Conservation (phyloP, 495 filamentous ascomycete species). For the Terfezia claveryi region DNA sequence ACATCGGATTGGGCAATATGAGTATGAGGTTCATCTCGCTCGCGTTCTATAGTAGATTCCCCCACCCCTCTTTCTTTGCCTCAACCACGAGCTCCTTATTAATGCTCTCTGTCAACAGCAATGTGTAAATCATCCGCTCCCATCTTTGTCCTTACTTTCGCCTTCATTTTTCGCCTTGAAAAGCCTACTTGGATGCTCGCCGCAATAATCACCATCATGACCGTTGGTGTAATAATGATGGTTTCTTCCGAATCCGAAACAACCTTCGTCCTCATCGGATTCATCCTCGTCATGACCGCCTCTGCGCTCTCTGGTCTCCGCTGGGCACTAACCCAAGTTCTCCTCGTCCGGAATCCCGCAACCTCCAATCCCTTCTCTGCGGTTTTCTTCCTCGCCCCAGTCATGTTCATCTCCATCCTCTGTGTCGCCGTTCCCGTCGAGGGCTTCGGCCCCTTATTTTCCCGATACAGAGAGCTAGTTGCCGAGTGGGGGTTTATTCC, state of each 20-base stretch:
- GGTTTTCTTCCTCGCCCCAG: constrained; percentile 86
- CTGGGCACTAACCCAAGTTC: constrained; percentile 91
- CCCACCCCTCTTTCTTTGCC: background rate
- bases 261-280: constrained; percentile 61
- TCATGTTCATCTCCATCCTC: constrained; percentile 79
- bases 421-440: constrained; percentile 70
- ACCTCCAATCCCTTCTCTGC: constrained; percentile 92
- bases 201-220: constrained; percentile 80
- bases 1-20: constrained; percentile 93
- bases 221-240: constrained; percentile 93
- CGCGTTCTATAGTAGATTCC: constrained; percentile 70
- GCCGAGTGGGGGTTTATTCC: constrained; percentile 39
- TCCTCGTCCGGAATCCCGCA: constrained; percentile 80
- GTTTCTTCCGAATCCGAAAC: constrained; percentile 73
- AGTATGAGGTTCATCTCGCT: constrained; percentile 86
- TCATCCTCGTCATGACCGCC: constrained; percentile 74
- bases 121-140: constrained; percentile 99
- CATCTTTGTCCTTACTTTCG: constrained; percentile 87
- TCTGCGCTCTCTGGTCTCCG: constrained; percentile 93
- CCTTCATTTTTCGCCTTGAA: constrained; percentile 85
- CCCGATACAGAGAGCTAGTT: constrained; percentile 39
- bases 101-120: constrained; percentile 25
- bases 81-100: background rate
- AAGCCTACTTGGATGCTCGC: constrained; percentile 66
- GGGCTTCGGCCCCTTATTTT: constrained; percentile 41